Base-by-base conservation (phyloP, 768 basidiomycete genomes). In the Gymnopilus junonius region DNA sequence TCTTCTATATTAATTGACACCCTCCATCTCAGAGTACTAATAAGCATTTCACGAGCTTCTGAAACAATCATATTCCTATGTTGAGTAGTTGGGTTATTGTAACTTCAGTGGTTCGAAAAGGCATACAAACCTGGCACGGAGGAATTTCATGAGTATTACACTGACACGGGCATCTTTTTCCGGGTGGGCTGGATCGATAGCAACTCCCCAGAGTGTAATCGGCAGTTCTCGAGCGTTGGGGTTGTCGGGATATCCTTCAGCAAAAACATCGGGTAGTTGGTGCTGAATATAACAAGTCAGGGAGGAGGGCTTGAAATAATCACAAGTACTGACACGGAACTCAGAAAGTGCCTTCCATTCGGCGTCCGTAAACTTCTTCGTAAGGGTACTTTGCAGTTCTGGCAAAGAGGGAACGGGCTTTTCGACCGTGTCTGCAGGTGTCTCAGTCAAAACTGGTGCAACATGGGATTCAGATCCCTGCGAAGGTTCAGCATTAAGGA, bases 141-240 rank as follows among this genome's bases (percentile, higher is more conserved):
- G 76, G 79, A 94, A 94, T 71, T 94, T 93, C 84, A 93, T 86
- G 37, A 94, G 79, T 8, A 94, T 70, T 32, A 94, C 91, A 69
- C 90, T 92, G 62, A 86, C 85, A 8, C 85, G 83, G 0, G 91
- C 87, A 71, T 92, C 84, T 51, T 70, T 57, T n/a, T 69, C 74
- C 12, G 85, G 83, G 59, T 79, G 77, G 2, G 59, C 63, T 2
- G 93, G 89, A 72, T 91, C 84, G 27, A 94, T 83, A 1, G 71
- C 74, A 20, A 94, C 85, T 27, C 91, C 90, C 93, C 93, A 94
- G 60, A 94, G 72, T 5, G 70, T 78, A 66, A 90, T 82, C 8
- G 87, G 75, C 1, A 79, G 79, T 0, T 79, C 77, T 59, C 79
- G 83, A 11, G 83, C 86, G 48, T 83, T 78, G 6, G 80, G 73